Conservation (phyloP, 1,284 basidiomycete genomes). For the Macrocystidia cucumis region DNA sequence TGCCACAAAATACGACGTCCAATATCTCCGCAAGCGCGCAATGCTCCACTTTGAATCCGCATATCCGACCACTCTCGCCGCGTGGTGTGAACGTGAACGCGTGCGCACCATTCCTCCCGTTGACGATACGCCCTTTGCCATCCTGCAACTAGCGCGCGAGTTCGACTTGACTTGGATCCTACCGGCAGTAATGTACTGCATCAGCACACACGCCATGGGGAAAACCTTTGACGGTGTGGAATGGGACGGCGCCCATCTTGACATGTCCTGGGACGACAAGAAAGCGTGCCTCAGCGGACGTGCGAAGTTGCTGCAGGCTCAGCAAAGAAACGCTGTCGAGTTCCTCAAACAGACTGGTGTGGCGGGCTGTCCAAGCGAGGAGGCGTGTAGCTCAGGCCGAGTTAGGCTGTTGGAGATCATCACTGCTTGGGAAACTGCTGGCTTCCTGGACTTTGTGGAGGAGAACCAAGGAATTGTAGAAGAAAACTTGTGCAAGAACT, state of each 20-base stretch:
- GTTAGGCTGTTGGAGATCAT: background rate
- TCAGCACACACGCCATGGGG: constrained; percentile 23
- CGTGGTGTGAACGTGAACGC: constrained; percentile 22
- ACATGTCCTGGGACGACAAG: constrained; percentile 1
- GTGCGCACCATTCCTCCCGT: constrained; percentile 23
- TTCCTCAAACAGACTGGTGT: background rate
- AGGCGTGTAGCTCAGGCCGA: background rate
- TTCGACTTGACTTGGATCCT: constrained; percentile 23
- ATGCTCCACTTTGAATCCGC: constrained; percentile 25
- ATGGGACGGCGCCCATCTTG: constrained; percentile 12
- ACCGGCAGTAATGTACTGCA: constrained; percentile 24
- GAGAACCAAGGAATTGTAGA: background rate
- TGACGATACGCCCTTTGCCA: constrained; percentile 26
- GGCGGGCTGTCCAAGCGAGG: background rate
- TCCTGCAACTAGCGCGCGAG: constrained; percentile 20
- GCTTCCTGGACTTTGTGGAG: constrained; percentile 1
- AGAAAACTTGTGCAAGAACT: background rate
- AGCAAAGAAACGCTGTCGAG: background rate
- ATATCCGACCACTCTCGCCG: constrained; percentile 24
- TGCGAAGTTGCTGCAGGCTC: background rate
- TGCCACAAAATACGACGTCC: constrained; percentile 32
- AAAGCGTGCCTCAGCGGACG: background rate
- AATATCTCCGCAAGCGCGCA: constrained; percentile 25
- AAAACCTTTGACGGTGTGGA: constrained; percentile 21
- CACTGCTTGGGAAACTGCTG: background rate